These are phyloP conservation scores for Jackrogersella multiformis DNA, from an alignment of 495 filamentous ascomycete species.

Conservation along the genomic window DNA sequence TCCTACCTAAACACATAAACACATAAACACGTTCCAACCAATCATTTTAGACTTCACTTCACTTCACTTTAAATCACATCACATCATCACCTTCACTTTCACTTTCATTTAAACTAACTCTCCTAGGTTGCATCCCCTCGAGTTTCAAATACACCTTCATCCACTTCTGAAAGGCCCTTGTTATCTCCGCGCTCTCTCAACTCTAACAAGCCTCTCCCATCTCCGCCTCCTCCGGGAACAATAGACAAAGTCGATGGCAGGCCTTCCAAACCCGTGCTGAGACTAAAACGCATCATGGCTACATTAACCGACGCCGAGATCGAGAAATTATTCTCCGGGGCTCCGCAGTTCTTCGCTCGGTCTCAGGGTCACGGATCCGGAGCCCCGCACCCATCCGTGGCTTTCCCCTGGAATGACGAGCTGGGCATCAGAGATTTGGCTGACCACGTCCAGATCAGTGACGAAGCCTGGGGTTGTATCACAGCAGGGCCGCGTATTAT, in stretches of 20 bases:
- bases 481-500: conserved; percentile 63
- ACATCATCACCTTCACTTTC: no score
- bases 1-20: conserved; percentile 3
- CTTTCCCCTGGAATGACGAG: conserved; percentile 75
- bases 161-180: conserved; percentile 43
- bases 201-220: conserved; percentile 63
- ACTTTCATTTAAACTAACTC: background rate
- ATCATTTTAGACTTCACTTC: background rate
- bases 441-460: conserved; percentile 67
- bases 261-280: conserved; percentile 53
- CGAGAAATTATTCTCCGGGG: conserved; percentile 78
- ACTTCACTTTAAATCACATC: no score
- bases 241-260: conserved; percentile 51
- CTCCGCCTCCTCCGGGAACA: conserved; percentile 58
- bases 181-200: conserved; percentile 53
- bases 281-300: conserved; percentile 63
- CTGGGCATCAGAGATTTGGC: conserved; percentile 68
- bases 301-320: conserved; percentile 69
- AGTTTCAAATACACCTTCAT: conserved; percentile 37
- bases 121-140: conserved; percentile 17
- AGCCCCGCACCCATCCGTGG: conserved; percentile 69
- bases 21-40: background rate
- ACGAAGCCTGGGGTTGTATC: conserved; percentile 63
- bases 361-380: conserved; percentile 63
- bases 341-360: conserved; percentile 74